Evolutionary conservation across 2,329 filamentous ascomycete genomes (phyloP).

Genomic region (Fonsecaea monophora): DNA sequence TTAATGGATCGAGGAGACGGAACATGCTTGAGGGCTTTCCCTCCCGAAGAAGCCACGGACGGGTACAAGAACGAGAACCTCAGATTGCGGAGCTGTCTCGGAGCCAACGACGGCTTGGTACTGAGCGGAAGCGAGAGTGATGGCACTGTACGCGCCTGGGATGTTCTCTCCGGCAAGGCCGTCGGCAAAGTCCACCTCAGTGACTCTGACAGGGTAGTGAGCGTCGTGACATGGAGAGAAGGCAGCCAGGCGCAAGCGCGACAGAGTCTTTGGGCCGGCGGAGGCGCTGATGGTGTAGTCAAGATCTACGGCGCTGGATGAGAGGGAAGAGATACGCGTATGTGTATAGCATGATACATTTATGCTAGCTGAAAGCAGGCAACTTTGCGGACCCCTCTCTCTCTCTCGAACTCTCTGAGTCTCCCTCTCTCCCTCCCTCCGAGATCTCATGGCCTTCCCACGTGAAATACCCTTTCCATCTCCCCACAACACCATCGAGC

Average conservation of each 20-base stretch:
- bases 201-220: constrained; percentile 35
- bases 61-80: constrained; percentile 69
- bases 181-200: constrained; percentile 36
- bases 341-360: background rate
- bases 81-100: constrained; percentile 77
- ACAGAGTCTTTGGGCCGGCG: constrained; percentile 38
- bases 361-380: background rate
- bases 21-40: constrained; percentile 73
- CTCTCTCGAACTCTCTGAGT: too few relatives aligned
- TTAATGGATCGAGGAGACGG: constrained; percentile 82
- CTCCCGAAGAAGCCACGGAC: constrained; percentile 49
- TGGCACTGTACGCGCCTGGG: constrained; percentile 79
- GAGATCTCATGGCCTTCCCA: too few relatives aligned
- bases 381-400: too few relatives aligned
- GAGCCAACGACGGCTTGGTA: constrained; percentile 76
- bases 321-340: background rate
- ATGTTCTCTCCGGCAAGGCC: constrained; percentile 73
- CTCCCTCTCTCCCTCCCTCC: too few relatives aligned
- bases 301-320: constrained; percentile 35
- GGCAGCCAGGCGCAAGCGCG: constrained; percentile 35
- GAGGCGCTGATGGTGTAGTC: constrained; percentile 38
- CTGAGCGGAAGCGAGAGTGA: constrained; percentile 80
- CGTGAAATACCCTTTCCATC: too few relatives aligned
- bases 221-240: constrained; percentile 39
- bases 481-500: too few relatives aligned